Evolutionary conservation across 345 rosid genomes (phyloP).

Genomic region (Noccaea caerulescens): DNA sequence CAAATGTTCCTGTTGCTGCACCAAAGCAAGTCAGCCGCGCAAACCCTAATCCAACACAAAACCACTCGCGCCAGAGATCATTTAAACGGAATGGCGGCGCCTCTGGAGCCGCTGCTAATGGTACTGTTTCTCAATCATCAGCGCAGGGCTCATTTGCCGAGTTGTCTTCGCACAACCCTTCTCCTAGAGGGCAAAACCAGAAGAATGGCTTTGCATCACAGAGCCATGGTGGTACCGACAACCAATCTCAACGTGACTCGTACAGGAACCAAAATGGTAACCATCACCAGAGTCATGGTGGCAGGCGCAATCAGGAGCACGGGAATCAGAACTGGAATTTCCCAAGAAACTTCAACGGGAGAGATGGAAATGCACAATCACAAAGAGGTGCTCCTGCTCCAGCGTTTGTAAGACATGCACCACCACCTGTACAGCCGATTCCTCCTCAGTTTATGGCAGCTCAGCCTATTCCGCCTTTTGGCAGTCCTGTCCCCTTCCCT

Average conservation of each 20-base stretch:
- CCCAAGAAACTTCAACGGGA: conserved; percentile 59
- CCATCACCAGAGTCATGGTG: conserved; percentile 70
- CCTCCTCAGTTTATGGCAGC: conserved; percentile 56
- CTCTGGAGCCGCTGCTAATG: conserved; percentile 38
- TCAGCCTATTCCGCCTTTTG: conserved; percentile 57
- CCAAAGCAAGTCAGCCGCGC: conserved; percentile 32
- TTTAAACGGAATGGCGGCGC: conserved; percentile 40
- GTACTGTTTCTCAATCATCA: conserved; percentile 41
- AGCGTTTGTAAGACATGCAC: conserved; percentile 64
- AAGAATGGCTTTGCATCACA: conserved; percentile 60
- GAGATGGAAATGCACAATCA: conserved; percentile 68
- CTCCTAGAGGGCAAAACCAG: conserved; percentile 47
- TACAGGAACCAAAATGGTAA: conserved; percentile 70
- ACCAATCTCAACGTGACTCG: conserved; percentile 65
- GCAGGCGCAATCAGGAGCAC: conserved; percentile 77
- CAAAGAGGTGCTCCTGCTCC: conserved; percentile 58
- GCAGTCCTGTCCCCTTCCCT: conserved; percentile 52
- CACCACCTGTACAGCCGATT: conserved; percentile 58
- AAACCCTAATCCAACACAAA: conserved; percentile 29
- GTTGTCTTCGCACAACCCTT: conserved; percentile 32
- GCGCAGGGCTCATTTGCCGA: conserved; percentile 27
- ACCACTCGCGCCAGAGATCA: conserved; percentile 42
- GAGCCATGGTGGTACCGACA: conserved; percentile 58
- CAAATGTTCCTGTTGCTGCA: conserved; percentile 40
- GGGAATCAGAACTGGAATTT: conserved; percentile 65